Conservation (phyloP, 148 eudicot genomes). For the Cornus suecica region DNA sequence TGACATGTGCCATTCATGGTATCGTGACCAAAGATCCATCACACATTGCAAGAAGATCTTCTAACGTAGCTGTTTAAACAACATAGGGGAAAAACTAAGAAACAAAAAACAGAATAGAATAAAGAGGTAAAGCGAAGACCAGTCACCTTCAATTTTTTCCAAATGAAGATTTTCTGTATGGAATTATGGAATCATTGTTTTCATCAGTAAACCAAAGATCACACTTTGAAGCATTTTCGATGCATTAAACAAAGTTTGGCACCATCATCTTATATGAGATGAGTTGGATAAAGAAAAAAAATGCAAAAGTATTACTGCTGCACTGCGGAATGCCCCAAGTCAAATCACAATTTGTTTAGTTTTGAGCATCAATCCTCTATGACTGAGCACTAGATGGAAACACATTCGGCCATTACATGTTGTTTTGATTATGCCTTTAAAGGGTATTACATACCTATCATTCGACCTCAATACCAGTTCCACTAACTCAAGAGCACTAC, state of each 20-base stretch:
- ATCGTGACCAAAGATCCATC: no score
- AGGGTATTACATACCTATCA: neutral
- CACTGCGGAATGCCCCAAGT: neutral
- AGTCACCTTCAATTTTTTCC: no score
- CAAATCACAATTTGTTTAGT: neutral
- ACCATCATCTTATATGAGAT: neutral
- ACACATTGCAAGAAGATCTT: no score
- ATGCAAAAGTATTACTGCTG: neutral
- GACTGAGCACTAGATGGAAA: neutral
- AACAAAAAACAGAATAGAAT: no score
- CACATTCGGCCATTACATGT: neutral
- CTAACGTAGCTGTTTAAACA: no score
- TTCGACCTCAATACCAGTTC: neutral
- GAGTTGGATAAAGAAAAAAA: neutral
- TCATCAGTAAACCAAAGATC: no score
- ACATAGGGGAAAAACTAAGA: no score
- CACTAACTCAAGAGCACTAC: neutral
- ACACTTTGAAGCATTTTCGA: no score
- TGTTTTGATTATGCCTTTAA: neutral
- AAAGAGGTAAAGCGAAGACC: no score
- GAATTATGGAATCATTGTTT: no score
- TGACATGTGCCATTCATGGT: no score
- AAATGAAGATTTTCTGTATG: no score
- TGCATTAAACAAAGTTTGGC: neutral
- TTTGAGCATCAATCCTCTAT: neutral